Conservation (phyloP, 805 yeast genomes). For the Spathaspora arborariae region DNA sequence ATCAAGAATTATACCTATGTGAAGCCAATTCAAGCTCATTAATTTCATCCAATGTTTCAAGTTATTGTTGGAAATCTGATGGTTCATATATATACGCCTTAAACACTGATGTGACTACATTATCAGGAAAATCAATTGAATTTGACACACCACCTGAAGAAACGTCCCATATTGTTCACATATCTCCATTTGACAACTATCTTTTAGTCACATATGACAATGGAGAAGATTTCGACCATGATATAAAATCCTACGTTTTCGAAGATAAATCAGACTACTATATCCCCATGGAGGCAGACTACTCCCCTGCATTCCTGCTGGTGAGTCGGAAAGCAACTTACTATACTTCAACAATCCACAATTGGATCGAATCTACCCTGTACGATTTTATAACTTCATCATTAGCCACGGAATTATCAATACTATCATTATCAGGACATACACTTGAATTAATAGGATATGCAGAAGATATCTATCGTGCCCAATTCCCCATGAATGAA, state of each 20-base stretch:
- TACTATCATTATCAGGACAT: conserved; percentile 7
- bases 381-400: conserved; percentile 53
- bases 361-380: conserved; percentile 34
- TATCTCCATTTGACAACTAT: conserved; percentile 1
- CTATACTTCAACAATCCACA: conserved; percentile 37
- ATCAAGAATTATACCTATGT: conserved; percentile 1
- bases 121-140: conserved; percentile 2
- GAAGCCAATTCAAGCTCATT: not conserved
- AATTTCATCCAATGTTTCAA: conserved; percentile 4
- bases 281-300: conserved; percentile 26
- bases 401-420: conserved; percentile 53
- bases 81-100: not conserved
- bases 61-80: conserved; percentile 3
- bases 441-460: conserved; percentile 33
- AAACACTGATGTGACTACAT: not conserved
- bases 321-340: conserved; percentile 43
- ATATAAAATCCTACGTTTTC: conserved; percentile 21
- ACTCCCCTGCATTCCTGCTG: conserved; percentile 51
- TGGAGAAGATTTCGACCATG: conserved; percentile 22
- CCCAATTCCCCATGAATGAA: conserved; percentile 68
- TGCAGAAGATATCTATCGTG: conserved; percentile 66
- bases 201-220: conserved; percentile 13
- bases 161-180: conserved; percentile 2
- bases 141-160: conserved; percentile 5
- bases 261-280: conserved; percentile 6